phyloP scores from a whole-genome alignment of 805 yeast genomes.

The Ascoidea asiatica region DNA sequence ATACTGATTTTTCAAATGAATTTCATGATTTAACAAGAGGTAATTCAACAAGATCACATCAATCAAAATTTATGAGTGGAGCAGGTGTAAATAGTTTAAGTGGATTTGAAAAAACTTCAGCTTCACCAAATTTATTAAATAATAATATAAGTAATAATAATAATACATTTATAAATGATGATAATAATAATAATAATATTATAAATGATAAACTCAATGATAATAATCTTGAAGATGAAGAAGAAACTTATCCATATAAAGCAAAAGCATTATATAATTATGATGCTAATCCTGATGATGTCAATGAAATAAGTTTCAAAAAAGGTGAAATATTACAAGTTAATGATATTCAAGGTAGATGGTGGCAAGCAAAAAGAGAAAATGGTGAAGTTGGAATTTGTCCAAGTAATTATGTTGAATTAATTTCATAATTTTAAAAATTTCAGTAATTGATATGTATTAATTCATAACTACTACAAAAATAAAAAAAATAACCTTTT shows the following conservation, averaged over 20 bases:
- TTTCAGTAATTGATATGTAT: too few species aligned
- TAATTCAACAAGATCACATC: neutral
- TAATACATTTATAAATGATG: constrained; percentile 8
- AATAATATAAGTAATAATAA: constrained; percentile 1
- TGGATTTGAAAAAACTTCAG: neutral
- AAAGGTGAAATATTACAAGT: constrained; percentile 89
- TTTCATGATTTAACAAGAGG: neutral
- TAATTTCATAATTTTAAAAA: constrained; percentile 33
- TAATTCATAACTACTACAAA: too few species aligned
- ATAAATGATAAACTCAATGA: constrained; percentile 10
- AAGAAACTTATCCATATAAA: constrained; percentile 49
- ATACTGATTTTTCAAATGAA: neutral
- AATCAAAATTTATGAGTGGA: neutral
- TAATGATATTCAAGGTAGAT: constrained; percentile 85
- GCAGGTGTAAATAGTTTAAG: neutral
- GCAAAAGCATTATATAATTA: constrained; percentile 83
- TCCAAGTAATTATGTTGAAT: constrained; percentile 86
- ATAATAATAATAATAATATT: constrained; percentile 5
- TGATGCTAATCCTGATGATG: constrained; percentile 84
- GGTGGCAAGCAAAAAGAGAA: constrained; percentile 95
- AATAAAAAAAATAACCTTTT: too few species aligned
- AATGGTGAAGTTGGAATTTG: constrained; percentile 93
- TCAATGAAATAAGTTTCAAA: constrained; percentile 78
- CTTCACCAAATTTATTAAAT: constrained; percentile 7
- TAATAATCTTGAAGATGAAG: constrained; percentile 9